Conservation (phyloP, 768 basidiomycete species). For the Lentinula raphanica region DNA sequence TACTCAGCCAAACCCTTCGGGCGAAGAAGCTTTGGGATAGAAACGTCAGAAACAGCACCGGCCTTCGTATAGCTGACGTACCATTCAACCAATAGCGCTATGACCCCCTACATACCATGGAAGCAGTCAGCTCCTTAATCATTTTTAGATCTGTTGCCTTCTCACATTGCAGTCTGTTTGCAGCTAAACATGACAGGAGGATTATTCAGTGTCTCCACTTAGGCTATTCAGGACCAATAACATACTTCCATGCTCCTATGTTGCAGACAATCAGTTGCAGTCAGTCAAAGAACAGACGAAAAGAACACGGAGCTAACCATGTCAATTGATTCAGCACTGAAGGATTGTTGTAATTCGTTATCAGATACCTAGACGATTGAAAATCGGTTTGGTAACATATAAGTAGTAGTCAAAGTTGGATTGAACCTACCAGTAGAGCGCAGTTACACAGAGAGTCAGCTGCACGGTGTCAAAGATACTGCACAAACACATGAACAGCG, state of each 20-base stretch:
- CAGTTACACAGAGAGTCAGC: constrained; percentile 35
- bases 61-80: constrained; percentile 14
- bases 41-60: background rate
- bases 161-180: constrained; percentile 49
- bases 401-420: background rate
- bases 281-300: too few species aligned
- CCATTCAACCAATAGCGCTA: constrained; percentile 47
- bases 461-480: constrained; percentile 42
- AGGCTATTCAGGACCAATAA: background rate
- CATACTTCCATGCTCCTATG: constrained; percentile 40
- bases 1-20: constrained; percentile 46
- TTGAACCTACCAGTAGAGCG: constrained; percentile 40
- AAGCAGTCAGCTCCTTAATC: background rate
- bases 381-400: background rate
- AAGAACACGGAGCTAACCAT: too few species aligned
- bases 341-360: constrained; percentile 37
- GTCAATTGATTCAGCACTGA: constrained; percentile 29
- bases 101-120: constrained; percentile 43
- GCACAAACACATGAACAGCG: background rate
- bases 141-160: background rate
- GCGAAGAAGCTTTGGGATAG: constrained; percentile 41
- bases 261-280: background rate
- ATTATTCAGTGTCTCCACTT: background rate
- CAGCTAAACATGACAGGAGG: constrained; percentile 25
- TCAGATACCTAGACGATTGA: constrained; percentile 33